These are phyloP conservation scores for Podospora appendiculata DNA, from an alignment of 495 filamentous ascomycete genomes.

Conservation along the genomic window DNA sequence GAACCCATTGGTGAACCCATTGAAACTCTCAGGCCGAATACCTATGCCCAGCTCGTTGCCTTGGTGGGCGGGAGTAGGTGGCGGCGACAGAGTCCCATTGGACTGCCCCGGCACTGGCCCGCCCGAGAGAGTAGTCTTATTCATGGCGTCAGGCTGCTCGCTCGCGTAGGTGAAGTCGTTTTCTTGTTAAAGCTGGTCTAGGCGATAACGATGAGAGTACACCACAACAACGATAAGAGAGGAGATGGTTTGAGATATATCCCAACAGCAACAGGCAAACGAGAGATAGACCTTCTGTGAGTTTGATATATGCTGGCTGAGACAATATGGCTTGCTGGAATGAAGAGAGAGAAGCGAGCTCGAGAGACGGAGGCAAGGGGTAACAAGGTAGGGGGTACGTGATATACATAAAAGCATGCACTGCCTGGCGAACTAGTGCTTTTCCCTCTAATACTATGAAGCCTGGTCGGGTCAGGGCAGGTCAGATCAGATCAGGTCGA, in stretches of 20 bases:
- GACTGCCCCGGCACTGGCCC: neutral
- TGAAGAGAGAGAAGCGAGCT: neutral
- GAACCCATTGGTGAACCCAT: neutral
- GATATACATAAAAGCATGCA: neutral
- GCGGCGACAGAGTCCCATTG: conserved; percentile 18
- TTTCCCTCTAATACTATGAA: neutral
- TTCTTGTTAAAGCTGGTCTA: too few species aligned
- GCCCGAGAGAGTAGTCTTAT: neutral
- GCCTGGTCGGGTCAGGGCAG: neutral
- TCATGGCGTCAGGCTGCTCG: too few species aligned
- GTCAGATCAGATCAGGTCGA: too few species aligned
- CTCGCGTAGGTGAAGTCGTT: too few species aligned
- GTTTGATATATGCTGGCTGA: too few species aligned
- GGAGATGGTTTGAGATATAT: too few species aligned
- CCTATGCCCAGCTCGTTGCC: neutral
- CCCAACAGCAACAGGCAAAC: too few species aligned
- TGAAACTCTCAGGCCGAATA: neutral
- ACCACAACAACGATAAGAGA: too few species aligned
- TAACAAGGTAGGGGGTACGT: neutral
- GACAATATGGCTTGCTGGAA: too few species aligned
- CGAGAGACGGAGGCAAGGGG: neutral
- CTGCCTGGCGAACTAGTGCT: neutral
- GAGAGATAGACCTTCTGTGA: too few species aligned
- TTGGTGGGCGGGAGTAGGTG: conserved; percentile 15
- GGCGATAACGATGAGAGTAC: too few species aligned